Conservation (phyloP, 805 yeast genomes). For the Nakazawaea wickerhamii region DNA sequence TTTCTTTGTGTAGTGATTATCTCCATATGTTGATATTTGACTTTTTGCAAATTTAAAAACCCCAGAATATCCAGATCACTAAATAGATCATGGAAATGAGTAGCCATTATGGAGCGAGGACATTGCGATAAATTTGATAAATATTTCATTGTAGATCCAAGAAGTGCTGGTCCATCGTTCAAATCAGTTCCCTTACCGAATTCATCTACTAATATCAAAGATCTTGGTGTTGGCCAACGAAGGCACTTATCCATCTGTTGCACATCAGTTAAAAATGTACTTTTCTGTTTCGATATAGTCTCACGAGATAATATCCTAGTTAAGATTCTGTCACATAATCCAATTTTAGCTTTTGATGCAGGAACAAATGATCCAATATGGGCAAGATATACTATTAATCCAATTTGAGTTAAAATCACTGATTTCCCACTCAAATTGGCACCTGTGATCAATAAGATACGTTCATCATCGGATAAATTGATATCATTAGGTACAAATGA, state of each 20-base stretch:
- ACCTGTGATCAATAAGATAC: constrained; percentile 40
- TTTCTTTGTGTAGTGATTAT: constrained; percentile 18
- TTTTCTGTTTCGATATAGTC: constrained; percentile 32
- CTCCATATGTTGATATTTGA: constrained; percentile 32
- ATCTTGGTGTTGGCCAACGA: constrained; percentile 31
- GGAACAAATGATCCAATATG: constrained; percentile 56
- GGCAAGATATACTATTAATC: constrained; percentile 41
- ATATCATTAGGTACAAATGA: constrained; percentile 41
- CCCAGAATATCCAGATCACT: constrained; percentile 19
- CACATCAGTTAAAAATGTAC: constrained; percentile 48
- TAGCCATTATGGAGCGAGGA: constrained; percentile 30
- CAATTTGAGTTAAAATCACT: constrained; percentile 42
- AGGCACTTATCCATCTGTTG: constrained; percentile 39
- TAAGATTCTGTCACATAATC: constrained; percentile 41
- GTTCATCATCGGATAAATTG: constrained; percentile 19
- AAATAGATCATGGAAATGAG: constrained; percentile 41
- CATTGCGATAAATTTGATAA: constrained; percentile 17
- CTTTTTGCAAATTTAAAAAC: constrained; percentile 12
- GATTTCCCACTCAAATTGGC: constrained; percentile 50
- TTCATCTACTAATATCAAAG: constrained; percentile 45
- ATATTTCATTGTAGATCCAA: constrained; percentile 32
- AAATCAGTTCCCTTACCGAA: constrained; percentile 50
- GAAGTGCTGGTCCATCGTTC: constrained; percentile 39
- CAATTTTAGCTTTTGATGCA: constrained; percentile 38
- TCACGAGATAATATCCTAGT: constrained; percentile 41